A percentile compares a stretch with the other conserved stretches of the same genome.
phyloP scores from a whole-genome alignment of 2,329 filamentous ascomycete genomes.

The Ophiostoma himal-ulmi region DNA sequence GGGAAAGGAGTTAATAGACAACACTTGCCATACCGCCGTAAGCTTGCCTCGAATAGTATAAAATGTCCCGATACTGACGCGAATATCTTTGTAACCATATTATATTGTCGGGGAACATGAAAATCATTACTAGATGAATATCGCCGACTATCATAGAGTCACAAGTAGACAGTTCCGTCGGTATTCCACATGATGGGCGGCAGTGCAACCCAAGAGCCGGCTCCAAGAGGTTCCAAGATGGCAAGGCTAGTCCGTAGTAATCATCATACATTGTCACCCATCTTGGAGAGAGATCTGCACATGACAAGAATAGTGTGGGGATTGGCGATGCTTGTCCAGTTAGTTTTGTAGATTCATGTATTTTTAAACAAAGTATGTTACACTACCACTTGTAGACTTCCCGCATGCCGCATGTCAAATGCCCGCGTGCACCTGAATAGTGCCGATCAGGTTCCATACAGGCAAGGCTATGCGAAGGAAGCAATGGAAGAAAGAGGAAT shows the following conservation, averaged over 20 bases:
- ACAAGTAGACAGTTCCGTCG: background rate
- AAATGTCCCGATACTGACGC: background rate
- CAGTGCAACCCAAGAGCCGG: background rate
- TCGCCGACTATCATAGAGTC: background rate
- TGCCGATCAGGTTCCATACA: background rate
- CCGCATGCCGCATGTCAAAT: background rate
- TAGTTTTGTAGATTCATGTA: background rate
- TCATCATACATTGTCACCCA: too few relatives aligned
- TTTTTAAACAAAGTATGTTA: background rate
- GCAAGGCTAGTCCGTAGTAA: background rate
- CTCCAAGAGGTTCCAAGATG: background rate
- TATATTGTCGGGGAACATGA: background rate
- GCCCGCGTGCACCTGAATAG: background rate
- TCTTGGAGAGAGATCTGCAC: background rate
- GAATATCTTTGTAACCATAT: background rate
- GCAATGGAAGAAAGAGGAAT: background rate
- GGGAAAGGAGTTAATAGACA: background rate
- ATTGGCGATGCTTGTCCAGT: background rate
- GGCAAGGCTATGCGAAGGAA: background rate
- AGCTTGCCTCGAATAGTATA: conserved; percentile 5
- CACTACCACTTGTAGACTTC: background rate
- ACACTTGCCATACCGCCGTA: background rate
- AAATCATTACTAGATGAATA: background rate
- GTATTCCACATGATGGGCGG: background rate
- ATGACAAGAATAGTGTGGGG: background rate